Base-by-base conservation (phyloP, 148 eudicot species). In the Drosera capensis region DNA sequence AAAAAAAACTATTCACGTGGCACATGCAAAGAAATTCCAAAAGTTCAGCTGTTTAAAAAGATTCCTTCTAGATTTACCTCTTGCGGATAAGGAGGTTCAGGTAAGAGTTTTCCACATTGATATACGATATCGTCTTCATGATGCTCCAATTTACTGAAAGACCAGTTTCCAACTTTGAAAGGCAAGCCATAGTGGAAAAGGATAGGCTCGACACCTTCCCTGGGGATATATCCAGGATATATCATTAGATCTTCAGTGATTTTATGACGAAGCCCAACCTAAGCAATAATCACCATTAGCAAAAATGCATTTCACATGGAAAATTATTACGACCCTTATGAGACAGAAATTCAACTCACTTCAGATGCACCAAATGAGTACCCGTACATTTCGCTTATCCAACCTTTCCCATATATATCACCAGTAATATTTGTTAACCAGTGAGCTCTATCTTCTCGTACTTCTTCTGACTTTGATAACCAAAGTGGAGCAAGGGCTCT, bases 361-460 rank as follows among this genome's bases (percentile, higher is more conserved):
- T 84, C 97, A 28, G 95, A 84, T 25, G 93, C 93, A 52, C 82
- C 97, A 67, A 90, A 90, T 48, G 97, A 90, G 71, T 90, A 90
- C 24, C 97, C 97, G 46, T 90, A 90, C 97, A 90, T 90, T 79
- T 90, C 97, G 58, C 97, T 90, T 45, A 90, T 90, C 95, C 97
- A 90, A n/a, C 97, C 95, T 29, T 65, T 59, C n/a, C 74, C 84
- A 68, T 80, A 84, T 22, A 84, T 70, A 62, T 90, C 97, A 53
- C 97, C 97, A 12, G 95, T 90, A 34, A 80, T 64, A 76, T 90
- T 90, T 28, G 81, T 84, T 24, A 71, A 70, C 95, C 95, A 90
- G 26, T 90, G 97, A 51, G 79, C 87, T 69, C 49, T 90, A 56
- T 90, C 97, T 73, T 54, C 93, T 51, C 95, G 73, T 42, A 80